Base-by-base conservation (phyloP, 306 rosid species). In the Datisca glomerata region DNA sequence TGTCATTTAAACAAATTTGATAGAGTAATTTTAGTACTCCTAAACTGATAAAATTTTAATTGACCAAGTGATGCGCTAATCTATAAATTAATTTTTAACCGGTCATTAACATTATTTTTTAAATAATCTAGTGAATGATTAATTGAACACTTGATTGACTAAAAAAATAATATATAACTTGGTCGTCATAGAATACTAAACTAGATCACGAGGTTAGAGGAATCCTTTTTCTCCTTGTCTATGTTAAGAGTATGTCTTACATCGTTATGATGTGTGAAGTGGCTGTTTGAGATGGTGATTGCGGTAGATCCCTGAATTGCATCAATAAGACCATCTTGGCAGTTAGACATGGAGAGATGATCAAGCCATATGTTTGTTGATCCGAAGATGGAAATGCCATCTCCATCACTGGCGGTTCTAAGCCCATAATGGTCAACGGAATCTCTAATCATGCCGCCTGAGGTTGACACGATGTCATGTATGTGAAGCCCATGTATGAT, bases 331-430 rank as follows among this genome's bases (percentile, higher is more conserved):
- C 97, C 97, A 25, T 87, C 97, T 0, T 43, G 65, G 23, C 69
- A 66, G 0, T 50, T 57, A 29, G 78, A 69, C 69, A 87, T 50
- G 1, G 97, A 87, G 13, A 87, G 24, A 19, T 79, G 97, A 36
- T 87, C 97, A 2, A 83, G 54, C 94, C 97, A 87, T 28, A 87
- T 39, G 71, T 83, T 63, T 3, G 82, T 51, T 12, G 94, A 59
- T 1, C 82, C 80, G 2, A 67, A 87, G 21, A 87, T 11, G 5
- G 89, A 66, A 41, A 87, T 21, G 8, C 85, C 97, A 19, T 87
- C 97, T 0, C 97, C 97, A 18, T 87, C 94, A 11, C 80, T 66
- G 7, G 21, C 45, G 0, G 82, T 72, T 36, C 97, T 55, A 2
- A 40, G 0, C 3, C 93, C 93, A 1, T 66, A 2, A 16, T 87